phyloP scores from a whole-genome alignment of 2,329 filamentous ascomycete species.

The Penicillium sp. region DNA sequence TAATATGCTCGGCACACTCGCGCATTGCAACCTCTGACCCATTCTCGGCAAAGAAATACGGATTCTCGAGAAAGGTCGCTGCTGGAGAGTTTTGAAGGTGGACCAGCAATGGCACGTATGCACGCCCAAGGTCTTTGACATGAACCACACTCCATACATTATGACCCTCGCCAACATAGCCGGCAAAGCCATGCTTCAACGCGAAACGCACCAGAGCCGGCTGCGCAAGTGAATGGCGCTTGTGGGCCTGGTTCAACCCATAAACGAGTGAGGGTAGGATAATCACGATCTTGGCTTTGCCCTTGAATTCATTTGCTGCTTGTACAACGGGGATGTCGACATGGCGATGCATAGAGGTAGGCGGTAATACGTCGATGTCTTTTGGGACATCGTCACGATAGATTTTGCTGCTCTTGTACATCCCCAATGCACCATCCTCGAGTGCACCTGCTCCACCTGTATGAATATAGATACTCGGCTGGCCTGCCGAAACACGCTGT shows the following conservation, averaged over 20 bases:
- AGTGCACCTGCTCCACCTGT: neutral
- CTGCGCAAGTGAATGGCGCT: neutral
- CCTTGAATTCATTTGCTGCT: neutral
- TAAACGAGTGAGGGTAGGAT: neutral
- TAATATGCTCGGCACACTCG: neutral
- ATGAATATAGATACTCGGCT: neutral
- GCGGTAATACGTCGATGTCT: neutral
- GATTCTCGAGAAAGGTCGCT: neutral
- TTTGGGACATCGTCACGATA: neutral
- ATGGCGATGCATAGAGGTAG: neutral
- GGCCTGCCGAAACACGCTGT: neutral
- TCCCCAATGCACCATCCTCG: neutral
- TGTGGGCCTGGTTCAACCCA: neutral
- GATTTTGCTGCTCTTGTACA: neutral
- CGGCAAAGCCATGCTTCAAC: neutral
- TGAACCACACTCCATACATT: neutral
- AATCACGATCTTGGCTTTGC: neutral
- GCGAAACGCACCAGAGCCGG: neutral
- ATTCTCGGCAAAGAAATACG: conserved; percentile 1
- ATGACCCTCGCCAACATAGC: neutral
- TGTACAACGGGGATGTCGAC: neutral
- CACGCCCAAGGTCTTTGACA: neutral
- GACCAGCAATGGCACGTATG: neutral
- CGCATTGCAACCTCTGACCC: neutral
- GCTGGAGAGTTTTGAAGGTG: neutral